Base-by-base conservation (phyloP, 345 rosid genomes). In the Mallotus nudiflorus region DNA sequence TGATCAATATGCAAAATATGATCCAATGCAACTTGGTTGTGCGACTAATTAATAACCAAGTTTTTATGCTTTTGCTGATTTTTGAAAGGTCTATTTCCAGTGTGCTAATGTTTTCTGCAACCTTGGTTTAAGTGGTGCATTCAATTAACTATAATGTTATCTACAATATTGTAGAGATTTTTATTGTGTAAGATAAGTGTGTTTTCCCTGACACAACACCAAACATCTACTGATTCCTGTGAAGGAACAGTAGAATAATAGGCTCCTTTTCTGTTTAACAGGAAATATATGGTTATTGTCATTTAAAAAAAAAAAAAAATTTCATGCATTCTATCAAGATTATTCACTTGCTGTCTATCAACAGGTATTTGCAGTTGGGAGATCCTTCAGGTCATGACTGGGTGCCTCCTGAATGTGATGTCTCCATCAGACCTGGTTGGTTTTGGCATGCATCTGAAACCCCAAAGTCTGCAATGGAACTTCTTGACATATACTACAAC, bases 381-480 rank as follows among this genome's bases (percentile, higher is more conserved):
- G 98, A 94, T 75, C 80, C 84, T 0, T 70, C 28, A 0, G 97
- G 97, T 48, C 81, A 79, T 35, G 94, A 91, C 74, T 91, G 97
- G 96, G 89, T 94, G 48, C 95, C 97, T 28, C 86, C 91, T 10
- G 98, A 94, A 70, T 91, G 98, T 54, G 97, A 89, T 78, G 97
- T 94, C 62, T 94, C 93, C 25, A 91, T 94, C 66, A 74, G 96
- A 69, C 92, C 85, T 1, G 96, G 98, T 58, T 91, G 97, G 98
- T 94, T 94, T 82, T 91, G 98, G 98, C 98, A 91, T 65, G 85
- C 86, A 12, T 82, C 81, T n/a, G 91, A 94, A 77, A 74, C 71
- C 52, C 97, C 96, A 31, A 94, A 91, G 78, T 86, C 93, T 6
- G 90, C 90, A 16, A 52, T 73, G 62, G 45, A 84, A 69, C 96